phyloP scores from a whole-genome alignment of 192 early-diverging fungal species.

The Phycomyces nitens region DNA sequence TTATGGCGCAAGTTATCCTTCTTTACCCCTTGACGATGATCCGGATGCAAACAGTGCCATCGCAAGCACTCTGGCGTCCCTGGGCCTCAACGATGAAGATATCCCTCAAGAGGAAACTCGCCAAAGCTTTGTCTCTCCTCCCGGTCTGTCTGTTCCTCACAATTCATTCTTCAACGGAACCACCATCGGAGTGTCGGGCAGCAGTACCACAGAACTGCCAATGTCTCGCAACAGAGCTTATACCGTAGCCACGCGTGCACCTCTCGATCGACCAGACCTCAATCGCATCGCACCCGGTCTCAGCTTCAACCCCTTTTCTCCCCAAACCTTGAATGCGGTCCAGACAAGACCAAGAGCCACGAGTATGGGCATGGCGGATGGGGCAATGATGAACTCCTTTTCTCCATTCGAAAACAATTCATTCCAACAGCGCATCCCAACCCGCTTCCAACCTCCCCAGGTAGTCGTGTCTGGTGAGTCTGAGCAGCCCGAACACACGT shows the following conservation, averaged over 20 bases:
- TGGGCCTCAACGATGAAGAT: conserved; percentile 28
- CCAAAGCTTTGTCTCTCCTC: not conserved
- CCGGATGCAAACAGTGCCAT: conserved; percentile 23
- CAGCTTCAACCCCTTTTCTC: conserved; percentile 14
- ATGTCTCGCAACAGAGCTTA: conserved; percentile 15
- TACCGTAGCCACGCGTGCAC: conserved; percentile 8
- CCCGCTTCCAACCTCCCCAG: not conserved
- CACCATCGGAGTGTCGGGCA: not conserved
- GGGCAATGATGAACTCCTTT: conserved; percentile 10
- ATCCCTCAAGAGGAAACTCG: conserved; percentile 3
- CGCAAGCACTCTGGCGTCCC: conserved; percentile 26
- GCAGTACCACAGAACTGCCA: not conserved
- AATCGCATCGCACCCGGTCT: conserved; percentile 3
- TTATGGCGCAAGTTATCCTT: conserved; percentile 1
- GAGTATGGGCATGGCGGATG: conserved; percentile 27
- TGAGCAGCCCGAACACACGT: not conserved
- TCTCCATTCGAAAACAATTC: conserved; percentile 10
- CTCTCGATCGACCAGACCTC: conserved; percentile 5
- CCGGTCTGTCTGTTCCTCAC: conserved; percentile 1
- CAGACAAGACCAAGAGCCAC: conserved; percentile 23
- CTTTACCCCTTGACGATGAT: conserved; percentile 10
- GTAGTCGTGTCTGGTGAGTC: not conserved
- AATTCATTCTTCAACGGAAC: not conserved
- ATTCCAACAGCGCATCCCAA: not conserved
- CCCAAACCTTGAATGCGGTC: conserved; percentile 9